These are phyloP conservation scores for Phaeosphaeria sp. DNA, from an alignment of 2,329 filamentous ascomycete species.

Conservation along the genomic window DNA sequence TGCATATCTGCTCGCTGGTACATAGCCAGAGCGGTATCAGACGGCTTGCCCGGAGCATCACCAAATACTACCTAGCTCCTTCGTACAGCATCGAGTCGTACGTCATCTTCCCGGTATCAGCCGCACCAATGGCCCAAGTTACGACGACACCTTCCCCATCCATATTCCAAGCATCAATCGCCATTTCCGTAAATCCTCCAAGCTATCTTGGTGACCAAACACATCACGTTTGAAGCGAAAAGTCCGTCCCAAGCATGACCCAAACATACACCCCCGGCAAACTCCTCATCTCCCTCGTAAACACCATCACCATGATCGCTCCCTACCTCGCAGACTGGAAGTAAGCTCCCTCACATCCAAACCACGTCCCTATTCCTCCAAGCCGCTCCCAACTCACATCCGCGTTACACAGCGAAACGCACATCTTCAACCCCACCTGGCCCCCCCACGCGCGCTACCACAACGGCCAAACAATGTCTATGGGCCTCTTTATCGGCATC, in stretches of 20 bases:
- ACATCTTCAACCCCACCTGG: conserved; percentile 58
- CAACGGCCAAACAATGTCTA: conserved; percentile 61
- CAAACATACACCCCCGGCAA: conserved; percentile 26
- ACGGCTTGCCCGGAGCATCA: too few relatives aligned
- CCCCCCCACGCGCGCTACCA: conserved; percentile 61
- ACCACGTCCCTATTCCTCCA: neutral
- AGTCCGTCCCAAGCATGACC: neutral
- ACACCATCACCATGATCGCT: conserved; percentile 40
- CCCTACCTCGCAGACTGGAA: conserved; percentile 46
- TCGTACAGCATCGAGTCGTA: too few relatives aligned
- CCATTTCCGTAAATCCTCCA: too few relatives aligned
- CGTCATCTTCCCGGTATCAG: too few relatives aligned
- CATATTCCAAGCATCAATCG: too few relatives aligned
- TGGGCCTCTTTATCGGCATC: conserved; percentile 50
- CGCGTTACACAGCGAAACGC: conserved; percentile 48
- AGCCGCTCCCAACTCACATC: neutral
- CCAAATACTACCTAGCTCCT: too few relatives aligned
- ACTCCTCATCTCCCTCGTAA: conserved; percentile 37
- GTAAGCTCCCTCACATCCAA: conserved; percentile 6
- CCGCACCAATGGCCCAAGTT: too few relatives aligned
- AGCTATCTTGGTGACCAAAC: too few relatives aligned
- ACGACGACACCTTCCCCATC: too few relatives aligned
- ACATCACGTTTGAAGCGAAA: neutral
- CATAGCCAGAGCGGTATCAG: too few relatives aligned
- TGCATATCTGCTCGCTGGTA: too few relatives aligned